Percentiles rank a stretch among this genome's conserved stretches.
These are phyloP conservation scores for Verticillium klebahnii DNA, from an alignment of 2,329 filamentous ascomycete genomes.

Conservation along the genomic window DNA sequence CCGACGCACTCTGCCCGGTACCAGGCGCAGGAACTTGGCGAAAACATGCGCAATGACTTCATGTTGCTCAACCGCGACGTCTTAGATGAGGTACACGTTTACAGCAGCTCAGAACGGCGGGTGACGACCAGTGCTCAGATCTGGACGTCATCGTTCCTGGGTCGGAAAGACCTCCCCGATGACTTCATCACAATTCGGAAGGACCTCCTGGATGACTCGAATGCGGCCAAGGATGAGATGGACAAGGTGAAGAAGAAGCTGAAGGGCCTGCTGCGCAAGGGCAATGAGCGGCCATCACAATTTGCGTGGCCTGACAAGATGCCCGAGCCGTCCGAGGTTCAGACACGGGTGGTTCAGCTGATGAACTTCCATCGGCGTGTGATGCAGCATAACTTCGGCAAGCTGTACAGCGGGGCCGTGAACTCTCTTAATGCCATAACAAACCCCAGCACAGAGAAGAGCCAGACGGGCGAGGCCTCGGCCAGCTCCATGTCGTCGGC, in stretches of 20 bases:
- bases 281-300: constrained; percentile 87
- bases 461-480: constrained; percentile 31
- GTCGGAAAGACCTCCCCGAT: constrained; percentile 76
- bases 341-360: constrained; percentile 84
- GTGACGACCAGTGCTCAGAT: constrained; percentile 97
- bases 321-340: constrained; percentile 89
- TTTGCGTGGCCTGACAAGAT: constrained; percentile 98
- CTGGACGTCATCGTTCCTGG: constrained; percentile 84
- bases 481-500: constrained; percentile 41
- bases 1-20: constrained; percentile 96
- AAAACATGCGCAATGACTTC: constrained; percentile 94
- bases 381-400: constrained; percentile 90
- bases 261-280: constrained; percentile 84
- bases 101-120: constrained; percentile 90
- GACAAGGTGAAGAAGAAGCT: constrained; percentile 99
- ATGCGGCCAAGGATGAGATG: constrained; percentile 98
- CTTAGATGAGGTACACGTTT: constrained; percentile 88
- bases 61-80: constrained; percentile 89
- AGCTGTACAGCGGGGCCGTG: constrained; percentile 64
- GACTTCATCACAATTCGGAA: constrained; percentile 90
- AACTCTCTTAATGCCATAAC: constrained; percentile 56
- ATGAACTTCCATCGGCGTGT: constrained; percentile 97
- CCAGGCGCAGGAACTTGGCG: constrained; percentile 88
- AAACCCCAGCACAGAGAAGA: constrained; percentile 42
- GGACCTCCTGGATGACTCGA: constrained; percentile 92